These are phyloP conservation scores for Vanrija pseudolonga DNA, from an alignment of 1,284 basidiomycete species.

Conservation along the genomic window DNA sequence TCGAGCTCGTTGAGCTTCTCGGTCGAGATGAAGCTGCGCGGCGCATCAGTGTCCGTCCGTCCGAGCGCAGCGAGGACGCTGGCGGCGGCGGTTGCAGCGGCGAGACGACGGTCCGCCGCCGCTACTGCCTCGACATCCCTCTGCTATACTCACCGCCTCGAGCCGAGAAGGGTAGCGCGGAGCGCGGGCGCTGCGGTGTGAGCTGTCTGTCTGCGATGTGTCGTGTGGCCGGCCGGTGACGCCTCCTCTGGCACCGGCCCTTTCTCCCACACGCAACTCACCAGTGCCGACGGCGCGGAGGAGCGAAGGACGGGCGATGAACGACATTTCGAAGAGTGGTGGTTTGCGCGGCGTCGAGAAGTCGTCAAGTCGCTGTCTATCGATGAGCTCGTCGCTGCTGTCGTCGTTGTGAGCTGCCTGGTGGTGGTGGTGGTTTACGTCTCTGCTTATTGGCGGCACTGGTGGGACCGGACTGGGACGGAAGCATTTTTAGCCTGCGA, in stretches of 20 bases:
- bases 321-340: slow-evolving; percentile 5
- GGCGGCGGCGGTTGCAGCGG: background rate
- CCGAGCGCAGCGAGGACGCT: background rate
- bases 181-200: slow-evolving; percentile 13
- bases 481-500: background rate
- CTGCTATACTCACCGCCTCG: slow-evolving; percentile 19
- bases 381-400: too few relatives aligned
- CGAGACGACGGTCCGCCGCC: background rate
- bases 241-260: background rate
- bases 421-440: background rate
- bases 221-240: background rate
- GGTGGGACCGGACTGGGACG: background rate
- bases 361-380: too few relatives aligned
- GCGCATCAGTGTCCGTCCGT: background rate
- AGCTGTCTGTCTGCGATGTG: too few relatives aligned
- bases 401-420: too few relatives aligned
- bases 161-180: background rate
- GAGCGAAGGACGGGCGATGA: slow-evolving; percentile 18
- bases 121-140: too few relatives aligned
- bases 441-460: background rate
- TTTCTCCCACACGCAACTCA: background rate
- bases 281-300: slow-evolving; percentile 19
- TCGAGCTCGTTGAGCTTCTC: slow-evolving; percentile 33
- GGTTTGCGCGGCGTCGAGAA: background rate
- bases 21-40: slow-evolving; percentile 25